phyloP scores from a whole-genome alignment of 352 stramenopile species.

The Phytophthora niederhauseri region DNA sequence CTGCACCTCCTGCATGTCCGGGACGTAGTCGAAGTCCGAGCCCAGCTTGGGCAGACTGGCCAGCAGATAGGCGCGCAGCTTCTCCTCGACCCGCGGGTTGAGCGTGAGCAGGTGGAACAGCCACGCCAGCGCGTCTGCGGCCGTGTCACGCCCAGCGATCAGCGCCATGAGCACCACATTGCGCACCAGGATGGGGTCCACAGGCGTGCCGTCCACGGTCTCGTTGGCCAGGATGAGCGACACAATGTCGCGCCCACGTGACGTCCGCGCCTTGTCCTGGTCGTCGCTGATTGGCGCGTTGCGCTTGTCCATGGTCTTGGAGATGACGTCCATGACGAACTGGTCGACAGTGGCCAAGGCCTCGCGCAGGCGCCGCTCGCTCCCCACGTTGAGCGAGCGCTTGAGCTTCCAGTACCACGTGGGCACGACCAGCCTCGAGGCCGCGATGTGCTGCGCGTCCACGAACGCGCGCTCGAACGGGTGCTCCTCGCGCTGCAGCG shows the following conservation, averaged over 20 bases:
- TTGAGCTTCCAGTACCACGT: slow-evolving; percentile 46
- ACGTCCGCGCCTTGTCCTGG: slow-evolving; percentile 2
- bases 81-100: slow-evolving; percentile 47
- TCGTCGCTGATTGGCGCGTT: not conserved
- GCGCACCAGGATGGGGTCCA: slow-evolving; percentile 47
- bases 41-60: slow-evolving; percentile 34
- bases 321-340: slow-evolving; percentile 40
- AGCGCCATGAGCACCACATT: slow-evolving; percentile 72
- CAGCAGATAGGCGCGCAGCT: slow-evolving; percentile 37
- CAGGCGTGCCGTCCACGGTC: slow-evolving; percentile 26
- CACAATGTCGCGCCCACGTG: slow-evolving; percentile 30
- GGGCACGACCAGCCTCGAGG: slow-evolving; percentile 23
- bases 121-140: slow-evolving; percentile 37
- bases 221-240: slow-evolving; percentile 38
- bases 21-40: not conserved
- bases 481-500: slow-evolving; percentile 27
- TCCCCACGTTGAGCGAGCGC: slow-evolving; percentile 41
- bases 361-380: slow-evolving; percentile 12
- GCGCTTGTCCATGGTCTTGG: slow-evolving; percentile 31
- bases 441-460: slow-evolving; percentile 29
- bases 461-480: slow-evolving; percentile 42
- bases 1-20: slow-evolving; percentile 33
- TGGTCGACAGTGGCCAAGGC: slow-evolving; percentile 7
- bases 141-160: slow-evolving; percentile 73
- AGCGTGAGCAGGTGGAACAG: slow-evolving; percentile 51